Conservation (phyloP, 2,329 filamentous ascomycete species). For the Claviceps arundinis region DNA sequence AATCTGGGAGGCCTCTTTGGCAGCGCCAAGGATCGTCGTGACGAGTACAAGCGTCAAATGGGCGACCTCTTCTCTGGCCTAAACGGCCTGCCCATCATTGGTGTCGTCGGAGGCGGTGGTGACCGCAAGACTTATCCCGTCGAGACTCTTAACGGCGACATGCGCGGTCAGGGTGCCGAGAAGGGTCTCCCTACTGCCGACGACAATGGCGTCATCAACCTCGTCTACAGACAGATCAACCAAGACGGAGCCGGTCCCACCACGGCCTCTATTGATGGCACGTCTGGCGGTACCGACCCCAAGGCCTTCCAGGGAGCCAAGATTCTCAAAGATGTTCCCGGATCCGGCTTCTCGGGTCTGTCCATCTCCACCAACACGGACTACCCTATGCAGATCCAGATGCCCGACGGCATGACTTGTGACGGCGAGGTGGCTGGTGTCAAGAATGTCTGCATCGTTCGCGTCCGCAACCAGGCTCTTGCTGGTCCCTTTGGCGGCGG, state of each 20-base stretch:
- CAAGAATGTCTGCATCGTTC: slow-evolving; percentile 5
- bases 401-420: slow-evolving; percentile 2
- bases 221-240: slow-evolving; percentile 4
- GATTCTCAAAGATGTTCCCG: neutral
- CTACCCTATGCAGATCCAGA: slow-evolving; percentile 1
- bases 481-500: slow-evolving; percentile 6
- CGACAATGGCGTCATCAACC: neutral
- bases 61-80: slow-evolving; percentile 14
- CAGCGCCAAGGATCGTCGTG: slow-evolving; percentile 8
- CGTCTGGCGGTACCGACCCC: slow-evolving; percentile 1
- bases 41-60: slow-evolving; percentile 16
- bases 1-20: slow-evolving; percentile 18
- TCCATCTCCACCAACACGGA: slow-evolving; percentile 3
- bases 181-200: slow-evolving; percentile 2
- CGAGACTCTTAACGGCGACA: slow-evolving; percentile 1
- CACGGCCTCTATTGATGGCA: slow-evolving; percentile 1
- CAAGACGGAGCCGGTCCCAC: slow-evolving; percentile 4
- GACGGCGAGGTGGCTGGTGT: slow-evolving; percentile 5
- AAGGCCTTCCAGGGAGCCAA: slow-evolving; percentile 2
- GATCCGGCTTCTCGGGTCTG: slow-evolving; percentile 1
- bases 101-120: neutral
- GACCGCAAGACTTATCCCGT: neutral
- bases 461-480: slow-evolving; percentile 3
- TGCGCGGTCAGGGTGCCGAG: slow-evolving; percentile 1
- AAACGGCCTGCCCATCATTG: neutral